Evolutionary conservation across 2,329 filamentous ascomycete genomes (phyloP).

Genomic region (Alternaria metachromatica): DNA sequence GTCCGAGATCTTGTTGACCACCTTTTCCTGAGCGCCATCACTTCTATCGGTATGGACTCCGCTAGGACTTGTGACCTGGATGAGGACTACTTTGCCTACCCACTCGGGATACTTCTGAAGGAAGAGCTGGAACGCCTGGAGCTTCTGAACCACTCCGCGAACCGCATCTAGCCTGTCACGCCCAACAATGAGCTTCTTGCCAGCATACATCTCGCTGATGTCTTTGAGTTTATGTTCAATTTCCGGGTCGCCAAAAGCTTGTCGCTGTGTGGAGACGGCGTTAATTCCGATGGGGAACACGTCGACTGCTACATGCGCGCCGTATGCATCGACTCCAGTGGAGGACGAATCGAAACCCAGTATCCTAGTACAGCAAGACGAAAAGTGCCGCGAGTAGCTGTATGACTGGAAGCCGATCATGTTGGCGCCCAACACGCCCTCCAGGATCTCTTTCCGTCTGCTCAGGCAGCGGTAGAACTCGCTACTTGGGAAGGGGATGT

Average conservation of each 20-base stretch:
- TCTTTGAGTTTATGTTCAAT: constrained; percentile 75
- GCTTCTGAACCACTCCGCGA: constrained; percentile 91
- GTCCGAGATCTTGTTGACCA: constrained; percentile 87
- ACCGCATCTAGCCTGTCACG: constrained; percentile 93
- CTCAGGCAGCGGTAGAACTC: constrained; percentile 92
- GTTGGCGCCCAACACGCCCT: constrained; percentile 88
- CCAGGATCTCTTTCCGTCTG: constrained; percentile 85
- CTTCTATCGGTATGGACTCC: constrained; percentile 74
- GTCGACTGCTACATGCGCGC: constrained; percentile 85
- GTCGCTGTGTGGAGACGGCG: constrained; percentile 75
- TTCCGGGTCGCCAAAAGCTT: constrained; percentile 74
- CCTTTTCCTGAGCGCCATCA: constrained; percentile 78
- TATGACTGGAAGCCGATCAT: constrained; percentile 95
- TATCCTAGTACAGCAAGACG: constrained; percentile 90
- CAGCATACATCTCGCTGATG: constrained; percentile 79
- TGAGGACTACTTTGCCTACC: constrained; percentile 89
- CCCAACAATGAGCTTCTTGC: constrained; percentile 93
- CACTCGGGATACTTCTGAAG: constrained; percentile 89
- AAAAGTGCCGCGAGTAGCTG: constrained; percentile 93
- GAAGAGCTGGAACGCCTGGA: constrained; percentile 93
- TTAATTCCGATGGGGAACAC: constrained; percentile 97
- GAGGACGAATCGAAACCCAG: constrained; percentile 88
- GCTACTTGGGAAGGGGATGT: constrained; percentile 93
- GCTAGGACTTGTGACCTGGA: constrained; percentile 92
- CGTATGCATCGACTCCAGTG: constrained; percentile 86